Percentiles rank a stretch among this genome's conserved stretches.
Evolutionary conservation across 257 asterid genomes (phyloP).

Genomic region (Primulina huaijiensis): DNA sequence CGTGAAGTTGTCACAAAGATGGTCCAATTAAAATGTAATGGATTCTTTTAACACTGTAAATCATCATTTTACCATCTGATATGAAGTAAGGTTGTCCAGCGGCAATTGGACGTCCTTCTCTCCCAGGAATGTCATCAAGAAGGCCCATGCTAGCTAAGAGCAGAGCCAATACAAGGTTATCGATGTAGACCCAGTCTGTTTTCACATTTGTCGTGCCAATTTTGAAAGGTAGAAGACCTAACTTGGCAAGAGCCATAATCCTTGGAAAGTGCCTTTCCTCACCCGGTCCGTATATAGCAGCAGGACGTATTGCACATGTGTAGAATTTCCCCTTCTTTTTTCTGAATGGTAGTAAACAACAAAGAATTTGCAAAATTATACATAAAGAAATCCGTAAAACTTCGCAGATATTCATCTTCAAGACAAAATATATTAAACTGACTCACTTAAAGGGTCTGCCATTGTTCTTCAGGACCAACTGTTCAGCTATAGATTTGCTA

Average conservation of each 20-base stretch:
- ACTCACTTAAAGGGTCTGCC: conserved; percentile 77
- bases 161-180: conserved; percentile 79
- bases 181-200: conserved; percentile 87
- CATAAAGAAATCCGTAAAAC: conserved; percentile 1
- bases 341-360: conserved; percentile 36
- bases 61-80: conserved; percentile 68
- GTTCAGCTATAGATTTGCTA: conserved; percentile 90
- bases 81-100: conserved; percentile 92
- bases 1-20: neutral
- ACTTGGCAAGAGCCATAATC: conserved; percentile 64
- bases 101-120: conserved; percentile 73
- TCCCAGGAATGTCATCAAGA: conserved; percentile 84
- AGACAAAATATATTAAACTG: conserved; percentile 4
- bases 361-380: conserved; percentile 9
- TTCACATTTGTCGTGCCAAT: conserved; percentile 63
- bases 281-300: conserved; percentile 97
- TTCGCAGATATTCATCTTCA: neutral
- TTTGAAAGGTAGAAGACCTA: conserved; percentile 79
- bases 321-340: conserved; percentile 57
- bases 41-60: conserved; percentile 1
- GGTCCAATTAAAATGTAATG: neutral
- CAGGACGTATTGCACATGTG: conserved; percentile 92
- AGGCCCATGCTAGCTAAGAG: conserved; percentile 98
- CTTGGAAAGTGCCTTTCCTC: conserved; percentile 96
- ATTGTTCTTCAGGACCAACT: conserved; percentile 74